Evolutionary conservation across 2,329 filamentous ascomycete genomes (phyloP).

Genomic region (Colletotrichum falcatum): DNA sequence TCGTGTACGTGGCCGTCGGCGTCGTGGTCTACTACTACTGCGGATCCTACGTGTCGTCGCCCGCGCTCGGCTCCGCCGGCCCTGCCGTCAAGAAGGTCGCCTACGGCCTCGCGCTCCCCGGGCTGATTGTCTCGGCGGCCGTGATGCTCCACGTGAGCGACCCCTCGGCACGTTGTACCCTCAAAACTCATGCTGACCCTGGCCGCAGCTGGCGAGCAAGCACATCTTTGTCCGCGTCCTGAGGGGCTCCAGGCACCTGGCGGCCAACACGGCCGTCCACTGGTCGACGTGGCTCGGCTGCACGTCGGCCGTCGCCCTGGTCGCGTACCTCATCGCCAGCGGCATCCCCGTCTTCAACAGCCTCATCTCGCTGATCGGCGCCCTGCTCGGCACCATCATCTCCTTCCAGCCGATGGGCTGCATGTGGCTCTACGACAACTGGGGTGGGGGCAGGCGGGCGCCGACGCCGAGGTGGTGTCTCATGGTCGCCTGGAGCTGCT

Average conservation of each 20-base stretch:
- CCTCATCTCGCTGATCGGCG: slow-evolving; percentile 47
- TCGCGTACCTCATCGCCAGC: slow-evolving; percentile 45
- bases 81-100: slow-evolving; percentile 55
- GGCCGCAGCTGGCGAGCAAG: slow-evolving; percentile 43
- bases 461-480: slow-evolving; percentile 33
- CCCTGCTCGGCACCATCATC: slow-evolving; percentile 47
- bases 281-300: slow-evolving; percentile 49
- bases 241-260: slow-evolving; percentile 47
- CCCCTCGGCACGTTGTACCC: accelerated
- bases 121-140: slow-evolving; percentile 45
- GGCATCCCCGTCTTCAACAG: slow-evolving; percentile 44
- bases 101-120: slow-evolving; percentile 54
- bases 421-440: slow-evolving; percentile 49
- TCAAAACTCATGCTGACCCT: background rate
- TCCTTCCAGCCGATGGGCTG: slow-evolving; percentile 48
- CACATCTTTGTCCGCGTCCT: slow-evolving; percentile 49
- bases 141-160: slow-evolving; percentile 46
- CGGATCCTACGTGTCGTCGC: slow-evolving; percentile 59
- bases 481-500: slow-evolving; percentile 41
- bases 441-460: slow-evolving; percentile 36
- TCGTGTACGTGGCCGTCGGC: slow-evolving; percentile 50
- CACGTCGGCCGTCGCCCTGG: slow-evolving; percentile 39
- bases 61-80: slow-evolving; percentile 60
- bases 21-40: slow-evolving; percentile 59
- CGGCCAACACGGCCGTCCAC: slow-evolving; percentile 45